phyloP scores from a whole-genome alignment of 805 yeast species.

The Yarrowia yakushimensis region DNA sequence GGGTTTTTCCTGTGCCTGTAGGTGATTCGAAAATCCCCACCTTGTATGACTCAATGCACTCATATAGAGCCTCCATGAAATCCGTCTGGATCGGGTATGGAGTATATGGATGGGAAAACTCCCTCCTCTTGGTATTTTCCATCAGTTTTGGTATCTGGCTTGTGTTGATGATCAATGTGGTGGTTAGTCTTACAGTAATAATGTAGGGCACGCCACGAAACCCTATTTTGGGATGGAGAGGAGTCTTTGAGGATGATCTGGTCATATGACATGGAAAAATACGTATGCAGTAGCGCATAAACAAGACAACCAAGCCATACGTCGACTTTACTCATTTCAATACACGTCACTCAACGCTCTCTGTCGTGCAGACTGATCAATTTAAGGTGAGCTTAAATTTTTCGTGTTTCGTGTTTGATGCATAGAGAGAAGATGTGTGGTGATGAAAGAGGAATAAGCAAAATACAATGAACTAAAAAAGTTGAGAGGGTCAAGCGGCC shows the following conservation, averaged over 20 bases:
- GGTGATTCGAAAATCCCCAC: constrained; percentile 88
- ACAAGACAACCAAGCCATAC: not conserved
- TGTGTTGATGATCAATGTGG: not conserved
- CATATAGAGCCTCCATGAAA: constrained; percentile 73
- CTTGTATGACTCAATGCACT: constrained; percentile 53
- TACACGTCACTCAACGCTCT: not conserved
- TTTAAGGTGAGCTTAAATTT: not conserved
- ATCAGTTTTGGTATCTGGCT: not conserved
- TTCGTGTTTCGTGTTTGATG: not conserved
- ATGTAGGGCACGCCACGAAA: not conserved
- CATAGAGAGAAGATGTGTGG: not conserved
- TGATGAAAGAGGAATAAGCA: not conserved
- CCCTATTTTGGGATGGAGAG: not conserved
- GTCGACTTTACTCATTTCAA: not conserved
- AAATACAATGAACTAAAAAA: not conserved
- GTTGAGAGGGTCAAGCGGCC: not conserved
- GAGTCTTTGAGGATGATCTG: not conserved
- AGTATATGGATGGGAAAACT: constrained; percentile 59
- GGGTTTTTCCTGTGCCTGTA: constrained; percentile 85
- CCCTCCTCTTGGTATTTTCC: not conserved
- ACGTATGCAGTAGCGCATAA: not conserved
- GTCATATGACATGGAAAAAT: not conserved
- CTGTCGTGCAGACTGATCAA: not conserved
- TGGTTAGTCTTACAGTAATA: not conserved
- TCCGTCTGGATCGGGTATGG: constrained; percentile 78